A percentile compares a stretch with the other conserved stretches of the same genome.
These are phyloP conservation scores for Penicillium soppii DNA, from an alignment of 495 filamentous ascomycete species.

Conservation along the genomic window DNA sequence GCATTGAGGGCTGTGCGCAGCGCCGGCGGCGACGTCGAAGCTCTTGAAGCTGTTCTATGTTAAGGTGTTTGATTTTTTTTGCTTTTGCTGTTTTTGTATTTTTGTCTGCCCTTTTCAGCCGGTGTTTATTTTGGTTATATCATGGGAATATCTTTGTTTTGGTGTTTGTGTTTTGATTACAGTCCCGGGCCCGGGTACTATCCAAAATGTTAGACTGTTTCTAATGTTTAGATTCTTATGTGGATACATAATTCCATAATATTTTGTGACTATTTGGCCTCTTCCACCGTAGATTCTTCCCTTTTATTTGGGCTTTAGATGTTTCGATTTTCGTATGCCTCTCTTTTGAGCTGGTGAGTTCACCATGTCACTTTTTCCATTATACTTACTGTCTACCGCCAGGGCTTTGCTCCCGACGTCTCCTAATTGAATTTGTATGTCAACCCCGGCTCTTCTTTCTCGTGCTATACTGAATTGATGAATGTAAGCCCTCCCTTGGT, in stretches of 20 bases:
- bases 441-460: too few relatives aligned
- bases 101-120: conserved; percentile 19
- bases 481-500: too few relatives aligned
- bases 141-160: conserved; percentile 27
- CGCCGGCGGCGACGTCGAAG: conserved; percentile 73
- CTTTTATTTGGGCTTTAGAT: background rate
- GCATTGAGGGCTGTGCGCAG: conserved; percentile 71
- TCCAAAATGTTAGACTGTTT: conserved; percentile 29
- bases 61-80: conserved; percentile 14
- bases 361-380: background rate
- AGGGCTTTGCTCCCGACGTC: too few relatives aligned
- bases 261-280: conserved; percentile 2
- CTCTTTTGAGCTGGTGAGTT: background rate
- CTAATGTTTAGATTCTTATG: conserved; percentile 27
- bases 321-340: background rate
- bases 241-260: conserved; percentile 20
- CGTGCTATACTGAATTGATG: too few relatives aligned
- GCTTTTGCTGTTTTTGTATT: conserved; percentile 1
- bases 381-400: background rate
- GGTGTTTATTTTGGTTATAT: conserved; percentile 22
- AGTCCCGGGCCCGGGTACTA: conserved; percentile 11
- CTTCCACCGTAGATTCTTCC: background rate
- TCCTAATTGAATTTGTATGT: too few relatives aligned
- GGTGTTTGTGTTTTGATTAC: conserved; percentile 20
- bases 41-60: conserved; percentile 48